A percentile compares a stretch with the other conserved stretches of the same genome.
These are phyloP conservation scores for Kodamaea arcana DNA, from an alignment of 1,139 yeast species.

Conservation along the genomic window DNA sequence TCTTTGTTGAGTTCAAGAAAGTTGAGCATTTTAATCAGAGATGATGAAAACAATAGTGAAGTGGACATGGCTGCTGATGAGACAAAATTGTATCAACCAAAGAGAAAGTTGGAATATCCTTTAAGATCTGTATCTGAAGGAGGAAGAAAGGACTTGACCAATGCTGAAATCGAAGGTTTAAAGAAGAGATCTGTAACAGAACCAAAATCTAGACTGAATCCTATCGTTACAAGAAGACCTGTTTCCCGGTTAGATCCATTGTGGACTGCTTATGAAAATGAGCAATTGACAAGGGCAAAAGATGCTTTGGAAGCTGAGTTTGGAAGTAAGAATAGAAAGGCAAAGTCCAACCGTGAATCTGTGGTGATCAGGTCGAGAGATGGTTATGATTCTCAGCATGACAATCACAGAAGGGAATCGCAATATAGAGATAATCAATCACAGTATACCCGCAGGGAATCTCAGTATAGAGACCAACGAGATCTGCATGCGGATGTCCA, in stretches of 20 bases:
- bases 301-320: conserved; percentile 41
- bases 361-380: conserved; percentile 22
- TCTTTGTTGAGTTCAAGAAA: conserved; percentile 41
- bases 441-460: conserved; percentile 12
- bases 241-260: conserved; percentile 69
- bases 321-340: conserved; percentile 9
- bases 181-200: conserved; percentile 49
- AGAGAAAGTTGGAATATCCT: conserved; percentile 31
- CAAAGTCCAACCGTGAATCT: conserved; percentile 34
- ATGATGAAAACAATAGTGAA: conserved; percentile 30
- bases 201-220: conserved; percentile 40
- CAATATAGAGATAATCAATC: conserved; percentile 7
- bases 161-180: conserved; percentile 39
- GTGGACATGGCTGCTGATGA: conserved; percentile 22
- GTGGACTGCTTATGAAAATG: conserved; percentile 47
- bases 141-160: conserved; percentile 22
- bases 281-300: conserved; percentile 44
- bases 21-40: conserved; percentile 34
- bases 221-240: conserved; percentile 52
- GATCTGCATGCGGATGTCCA: conserved; percentile 2
- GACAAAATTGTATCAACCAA: conserved; percentile 33
- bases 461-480: conserved; percentile 15
- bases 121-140: conserved; percentile 41
- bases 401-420: conserved; percentile 13
- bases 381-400: conserved; percentile 1